Evolutionary conservation across 2,329 filamentous ascomycete species (phyloP).

Genomic region (Nothopassalora personata): DNA sequence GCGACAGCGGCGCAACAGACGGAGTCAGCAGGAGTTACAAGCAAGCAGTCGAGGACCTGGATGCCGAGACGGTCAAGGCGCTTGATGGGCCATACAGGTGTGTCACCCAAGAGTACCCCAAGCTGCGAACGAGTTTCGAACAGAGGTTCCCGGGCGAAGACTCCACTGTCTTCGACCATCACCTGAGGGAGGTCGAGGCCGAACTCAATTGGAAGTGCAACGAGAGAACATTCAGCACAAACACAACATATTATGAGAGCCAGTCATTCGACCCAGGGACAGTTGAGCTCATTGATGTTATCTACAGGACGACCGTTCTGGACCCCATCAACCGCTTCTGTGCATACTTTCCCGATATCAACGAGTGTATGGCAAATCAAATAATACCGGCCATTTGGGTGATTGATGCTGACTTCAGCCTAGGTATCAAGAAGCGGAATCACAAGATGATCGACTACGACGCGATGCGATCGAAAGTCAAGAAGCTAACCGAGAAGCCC

Average conservation of each 20-base stretch:
- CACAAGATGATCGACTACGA: constrained; percentile 99
- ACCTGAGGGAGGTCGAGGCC: constrained; percentile 23
- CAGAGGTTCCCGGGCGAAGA: constrained; percentile 18
- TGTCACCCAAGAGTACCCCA: constrained; percentile 20
- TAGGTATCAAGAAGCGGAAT: constrained; percentile 93
- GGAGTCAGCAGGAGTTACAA: constrained; percentile 97
- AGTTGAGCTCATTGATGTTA: constrained; percentile 29
- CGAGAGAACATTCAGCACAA: constrained; percentile 19
- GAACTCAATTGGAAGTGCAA: constrained; percentile 27
- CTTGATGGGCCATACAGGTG: constrained; percentile 90
- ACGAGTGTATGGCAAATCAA: constrained; percentile 64
- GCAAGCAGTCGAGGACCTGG: constrained; percentile 94
- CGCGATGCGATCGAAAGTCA: constrained; percentile 88
- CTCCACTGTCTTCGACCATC: constrained; percentile 12
- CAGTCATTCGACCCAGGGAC: constrained; percentile 8
- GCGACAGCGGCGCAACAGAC: constrained; percentile 88
- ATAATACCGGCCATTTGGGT: background rate
- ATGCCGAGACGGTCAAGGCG: constrained; percentile 97
- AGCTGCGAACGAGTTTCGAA: background rate
- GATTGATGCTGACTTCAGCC: constrained; percentile 5
- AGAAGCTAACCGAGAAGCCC: constrained; percentile 94
- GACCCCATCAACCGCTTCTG: constrained; percentile 96
- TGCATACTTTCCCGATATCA: constrained; percentile 97
- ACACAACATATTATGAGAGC: constrained; percentile 4
- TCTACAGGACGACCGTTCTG: constrained; percentile 72